Evolutionary conservation across 208 protist genomes (phyloP), one percentile per base, ranked within the genome.

Genomic region (Trypanosoma lewisi): DNA sequence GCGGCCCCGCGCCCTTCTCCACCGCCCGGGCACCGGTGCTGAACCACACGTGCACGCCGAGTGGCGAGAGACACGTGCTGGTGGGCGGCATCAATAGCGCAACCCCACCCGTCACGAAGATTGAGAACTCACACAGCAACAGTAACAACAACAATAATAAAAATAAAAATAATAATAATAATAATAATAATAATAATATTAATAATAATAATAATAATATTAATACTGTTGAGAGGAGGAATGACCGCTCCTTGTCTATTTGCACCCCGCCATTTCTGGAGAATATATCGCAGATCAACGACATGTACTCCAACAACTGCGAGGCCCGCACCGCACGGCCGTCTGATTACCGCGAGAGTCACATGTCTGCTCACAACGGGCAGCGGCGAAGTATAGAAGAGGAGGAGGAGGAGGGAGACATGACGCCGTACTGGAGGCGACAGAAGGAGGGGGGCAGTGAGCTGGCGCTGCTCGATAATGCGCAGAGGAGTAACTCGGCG

Each of bases 261-360:
- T 9, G 41, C 19, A 44, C 56, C 34, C 56, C 56, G 7, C 56
- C 56, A 1, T 27, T 28, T 1, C 2, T 51, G 16, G 21, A 23
- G 39, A 48, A 50, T 31, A 5, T 51, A 16, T 27, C 41, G 19
- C 28, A 7, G 19, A 14, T 63, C n/a, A n/a, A 41, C 0, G 30
- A 25, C 1, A n/a, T n/a, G 11, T 0, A 51, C 31, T 33, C 17
- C 2, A 25, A 21, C 7, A 25, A 21, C 19, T n/a, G 28, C 16
- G n/a, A 39, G 23, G 45, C 21, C 11, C 57, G 41, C 16, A 63
- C 57, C 8, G 44, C 57, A 2, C 57, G 57, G 2, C 57, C 57
- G 12, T 53, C 45, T n/a, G 57, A 53, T 28, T 19, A 12, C 19
- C 57, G 44, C 44, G 28, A 44, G 39, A 44, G 19, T 17, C 4